These are phyloP conservation scores for Trametes hirsuta DNA, from an alignment of 1,284 basidiomycete genomes.

Conservation along the genomic window DNA sequence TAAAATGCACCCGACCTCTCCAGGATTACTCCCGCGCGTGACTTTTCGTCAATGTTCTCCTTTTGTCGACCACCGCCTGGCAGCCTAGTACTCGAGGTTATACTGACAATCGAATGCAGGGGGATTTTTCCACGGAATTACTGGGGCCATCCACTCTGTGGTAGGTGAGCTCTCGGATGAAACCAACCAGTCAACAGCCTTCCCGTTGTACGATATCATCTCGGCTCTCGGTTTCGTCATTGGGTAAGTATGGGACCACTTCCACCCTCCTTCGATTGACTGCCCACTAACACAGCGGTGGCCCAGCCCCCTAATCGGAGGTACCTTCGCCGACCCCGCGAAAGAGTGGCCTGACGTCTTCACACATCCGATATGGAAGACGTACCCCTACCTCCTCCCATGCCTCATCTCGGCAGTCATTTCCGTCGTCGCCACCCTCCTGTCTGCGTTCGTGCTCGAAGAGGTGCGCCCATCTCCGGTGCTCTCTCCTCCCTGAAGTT, in stretches of 20 bases:
- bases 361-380: constrained; percentile 45
- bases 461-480: constrained; percentile 49
- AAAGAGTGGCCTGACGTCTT: constrained; percentile 49
- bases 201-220: constrained; percentile 63
- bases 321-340: constrained; percentile 59
- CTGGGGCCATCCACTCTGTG: constrained; percentile 63
- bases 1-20: no score
- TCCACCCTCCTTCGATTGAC: background rate
- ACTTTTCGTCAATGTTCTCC: no score
- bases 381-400: constrained; percentile 65
- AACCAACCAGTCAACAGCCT: constrained; percentile 62
- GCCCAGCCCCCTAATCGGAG: constrained; percentile 63
- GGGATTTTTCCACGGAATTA: constrained; percentile 56
- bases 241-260: constrained; percentile 43
- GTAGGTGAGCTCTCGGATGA: constrained; percentile 70
- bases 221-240: constrained; percentile 64
- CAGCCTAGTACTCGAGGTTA: no score
- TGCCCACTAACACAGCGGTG: background rate
- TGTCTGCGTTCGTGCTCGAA: constrained; percentile 52
- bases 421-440: constrained; percentile 35
- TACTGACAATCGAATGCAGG: constrained; percentile 14
- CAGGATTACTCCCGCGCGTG: no score
- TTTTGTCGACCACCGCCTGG: no score
- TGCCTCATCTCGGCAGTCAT: constrained; percentile 45
- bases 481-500: background rate